Conservation (phyloP, 441 rosid genomes). For the Syzygium malaccense region DNA sequence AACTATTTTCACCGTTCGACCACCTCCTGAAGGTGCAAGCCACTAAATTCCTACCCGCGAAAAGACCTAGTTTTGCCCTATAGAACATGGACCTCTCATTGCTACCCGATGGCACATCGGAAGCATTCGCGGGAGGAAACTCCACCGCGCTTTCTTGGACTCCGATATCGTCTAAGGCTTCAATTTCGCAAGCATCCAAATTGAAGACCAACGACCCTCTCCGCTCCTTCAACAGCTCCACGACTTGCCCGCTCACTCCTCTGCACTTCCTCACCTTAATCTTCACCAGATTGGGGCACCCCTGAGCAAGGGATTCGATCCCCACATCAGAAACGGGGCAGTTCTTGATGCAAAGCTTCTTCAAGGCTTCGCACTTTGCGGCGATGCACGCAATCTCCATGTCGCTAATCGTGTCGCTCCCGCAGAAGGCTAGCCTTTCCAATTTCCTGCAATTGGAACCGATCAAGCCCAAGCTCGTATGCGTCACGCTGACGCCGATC, state of each 20-base stretch:
- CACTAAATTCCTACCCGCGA: constrained; percentile 49
- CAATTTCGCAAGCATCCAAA: constrained; percentile 35
- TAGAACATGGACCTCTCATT: constrained; percentile 47
- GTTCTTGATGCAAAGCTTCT: constrained; percentile 54
- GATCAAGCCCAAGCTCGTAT: constrained; percentile 27
- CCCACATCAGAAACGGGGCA: constrained; percentile 46
- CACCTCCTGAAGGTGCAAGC: constrained; percentile 54
- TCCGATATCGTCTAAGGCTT: constrained; percentile 24
- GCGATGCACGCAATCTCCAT: constrained; percentile 43
- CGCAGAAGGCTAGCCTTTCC: constrained; percentile 52
- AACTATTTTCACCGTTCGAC: constrained; percentile 33
- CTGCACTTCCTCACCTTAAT: constrained; percentile 55
- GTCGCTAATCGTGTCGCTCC: constrained; percentile 48
- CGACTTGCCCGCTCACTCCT: constrained; percentile 39
- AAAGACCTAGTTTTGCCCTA: constrained; percentile 51
- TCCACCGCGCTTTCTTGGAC: constrained; percentile 24
- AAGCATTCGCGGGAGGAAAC: constrained; percentile 18
- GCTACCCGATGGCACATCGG: constrained; percentile 21
- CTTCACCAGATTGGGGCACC: constrained; percentile 54
- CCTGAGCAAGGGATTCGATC: constrained; percentile 41
- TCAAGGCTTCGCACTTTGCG: constrained; percentile 37
- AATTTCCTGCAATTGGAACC: constrained; percentile 40
- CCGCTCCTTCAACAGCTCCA: constrained; percentile 36
- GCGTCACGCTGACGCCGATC: constrained; percentile 51
- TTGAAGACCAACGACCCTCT: constrained; percentile 39